Evolutionary conservation across 2,329 filamentous ascomycete genomes (phyloP), one percentile per base, ranked within the genome.

Genomic region (Pseudonectria buxi): DNA sequence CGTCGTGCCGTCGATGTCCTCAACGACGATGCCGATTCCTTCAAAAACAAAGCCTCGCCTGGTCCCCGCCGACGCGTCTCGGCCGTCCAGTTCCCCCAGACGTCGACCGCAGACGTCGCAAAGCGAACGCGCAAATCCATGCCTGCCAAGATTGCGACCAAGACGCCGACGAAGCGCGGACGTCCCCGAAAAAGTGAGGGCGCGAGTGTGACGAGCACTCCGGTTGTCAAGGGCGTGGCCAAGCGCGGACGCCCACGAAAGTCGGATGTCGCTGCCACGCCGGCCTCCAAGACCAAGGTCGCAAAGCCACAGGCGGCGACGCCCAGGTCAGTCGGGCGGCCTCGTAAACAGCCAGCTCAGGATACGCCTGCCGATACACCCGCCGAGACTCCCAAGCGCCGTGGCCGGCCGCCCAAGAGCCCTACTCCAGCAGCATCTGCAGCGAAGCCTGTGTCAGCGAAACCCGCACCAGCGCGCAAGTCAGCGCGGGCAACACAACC

Each of bases 191-290:
- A 52, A 33, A 51, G 41, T 28, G 46, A 51, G 28, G 39, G 13
- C 24, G 16, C 36, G 9, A 22, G 18, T 7, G 32, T 41, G 7
- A 51, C 49, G 6, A 47, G 47, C 24, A 37, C 36, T 4, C 33
- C 34, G 3, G 28, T 32, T 10, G 33, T 42, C 5, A 18, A 26
- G 7, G 36, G 43, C 26, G 35, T 40, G 2, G 37, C 28, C 26
- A 52, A 49, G 37, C 40, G 47, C 33, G 49, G 49, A 7, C 33
- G 49, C 6, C 49, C 49, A 2, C 47, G 49, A 26, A 52, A 51
- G 14, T 51, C 44, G 0, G 44, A 51, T 25, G 41, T 9, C 18
- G 9, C 9, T 9, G 18, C 34, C 5, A 37, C 36, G 5, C 34
- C 40, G 11, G 32, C 35, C 14, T 22, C 16, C 10, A 24, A 35